Percentiles rank a stretch among this genome's conserved stretches.
These are phyloP conservation scores for Auricularia sp. DNA, from an alignment of 768 basidiomycete species.

Conservation along the genomic window DNA sequence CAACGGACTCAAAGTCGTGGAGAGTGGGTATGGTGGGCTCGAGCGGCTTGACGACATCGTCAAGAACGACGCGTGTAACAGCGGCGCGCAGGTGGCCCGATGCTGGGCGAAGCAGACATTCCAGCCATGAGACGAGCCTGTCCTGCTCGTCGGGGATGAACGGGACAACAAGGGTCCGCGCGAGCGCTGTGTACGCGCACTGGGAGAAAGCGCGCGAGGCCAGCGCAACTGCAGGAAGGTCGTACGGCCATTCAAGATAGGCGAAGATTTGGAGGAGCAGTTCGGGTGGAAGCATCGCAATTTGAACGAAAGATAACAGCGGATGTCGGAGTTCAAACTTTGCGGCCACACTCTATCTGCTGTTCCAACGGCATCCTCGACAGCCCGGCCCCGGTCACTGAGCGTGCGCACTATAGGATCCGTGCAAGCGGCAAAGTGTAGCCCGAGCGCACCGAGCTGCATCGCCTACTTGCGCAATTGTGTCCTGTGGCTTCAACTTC, in stretches of 20 bases:
- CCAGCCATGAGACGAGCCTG: not conserved
- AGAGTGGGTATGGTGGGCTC: not conserved
- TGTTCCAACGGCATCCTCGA: no score
- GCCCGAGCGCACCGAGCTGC: no score
- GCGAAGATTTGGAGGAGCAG: not conserved
- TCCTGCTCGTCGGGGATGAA: not conserved
- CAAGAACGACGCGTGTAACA: not conserved
- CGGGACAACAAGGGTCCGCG: not conserved
- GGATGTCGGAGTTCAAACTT: no score
- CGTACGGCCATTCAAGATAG: not conserved
- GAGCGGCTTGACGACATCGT: not conserved
- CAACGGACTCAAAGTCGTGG: not conserved
- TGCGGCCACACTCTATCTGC: no score
- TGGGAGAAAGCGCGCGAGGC: not conserved
- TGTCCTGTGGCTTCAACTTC: no score
- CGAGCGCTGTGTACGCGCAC: not conserved
- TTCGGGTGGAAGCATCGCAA: not conserved
- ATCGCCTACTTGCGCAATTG: no score
- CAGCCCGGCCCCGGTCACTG: no score
- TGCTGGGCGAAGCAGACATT: not conserved
- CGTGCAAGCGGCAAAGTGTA: no score
- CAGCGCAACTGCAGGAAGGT: not conserved
- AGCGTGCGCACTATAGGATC: no score
- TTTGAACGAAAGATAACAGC: no score
- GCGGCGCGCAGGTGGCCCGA: not conserved